A percentile compares a stretch with the other conserved stretches of the same genome.
phyloP scores from a whole-genome alignment of 1,284 basidiomycete species.

The Serendipita sp. region DNA sequence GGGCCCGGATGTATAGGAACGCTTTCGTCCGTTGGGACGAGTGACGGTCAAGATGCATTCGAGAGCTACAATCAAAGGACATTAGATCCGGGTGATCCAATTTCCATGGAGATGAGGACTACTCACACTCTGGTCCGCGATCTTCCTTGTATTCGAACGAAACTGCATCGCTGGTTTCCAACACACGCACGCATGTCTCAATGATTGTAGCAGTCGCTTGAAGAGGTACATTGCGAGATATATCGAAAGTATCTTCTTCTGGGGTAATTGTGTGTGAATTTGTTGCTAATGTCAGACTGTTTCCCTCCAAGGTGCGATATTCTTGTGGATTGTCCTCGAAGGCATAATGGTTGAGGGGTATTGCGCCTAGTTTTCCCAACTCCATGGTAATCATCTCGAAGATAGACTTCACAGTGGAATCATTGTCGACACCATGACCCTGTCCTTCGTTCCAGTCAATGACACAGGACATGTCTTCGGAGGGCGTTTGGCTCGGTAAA shows the following conservation, averaged over 20 bases:
- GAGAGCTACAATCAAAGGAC: neutral
- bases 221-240: neutral
- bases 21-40: constrained; percentile 33
- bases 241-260: neutral
- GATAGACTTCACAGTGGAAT: neutral
- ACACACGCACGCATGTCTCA: neutral
- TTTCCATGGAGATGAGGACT: neutral
- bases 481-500: too few relatives aligned
- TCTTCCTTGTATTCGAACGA: neutral
- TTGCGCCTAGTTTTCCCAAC: neutral
- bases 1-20: constrained; percentile 37
- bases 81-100: neutral
- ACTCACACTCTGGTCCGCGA: neutral
- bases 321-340: neutral
- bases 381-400: neutral
- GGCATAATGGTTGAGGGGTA: neutral
- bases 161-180: neutral
- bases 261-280: neutral
- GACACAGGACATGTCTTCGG: too few relatives aligned
- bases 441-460: too few relatives aligned
- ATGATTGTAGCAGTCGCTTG: neutral
- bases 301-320: neutral
- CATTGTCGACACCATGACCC: neutral
- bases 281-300: neutral
- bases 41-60: constrained; percentile 43